Base-by-base conservation (phyloP, 2,329 filamentous ascomycete species). In the Pezizomycotina sp. region DNA sequence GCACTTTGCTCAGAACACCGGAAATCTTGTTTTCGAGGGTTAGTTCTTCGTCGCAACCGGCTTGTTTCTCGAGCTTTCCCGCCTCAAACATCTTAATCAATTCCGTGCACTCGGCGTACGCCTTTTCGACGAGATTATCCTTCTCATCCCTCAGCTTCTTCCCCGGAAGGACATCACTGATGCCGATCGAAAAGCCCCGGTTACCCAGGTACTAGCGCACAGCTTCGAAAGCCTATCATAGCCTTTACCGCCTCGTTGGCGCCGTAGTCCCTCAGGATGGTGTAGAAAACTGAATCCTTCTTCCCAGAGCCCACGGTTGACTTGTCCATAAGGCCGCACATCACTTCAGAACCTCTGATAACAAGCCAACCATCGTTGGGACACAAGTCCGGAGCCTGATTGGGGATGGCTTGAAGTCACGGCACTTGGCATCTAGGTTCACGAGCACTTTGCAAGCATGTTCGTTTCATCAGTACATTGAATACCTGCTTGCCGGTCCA, bases 401-500 rank as follows among this genome's bases (percentile, higher is more conserved):
- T 68, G 1, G 67, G 59, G 3, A 64, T 64, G n/a, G 66, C 47
- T 70, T 71, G 56, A 77, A 95, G 38, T 82, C 71, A 65, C 77
- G 77, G 58, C 84, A 91, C 51, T 86, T 82, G 27, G 86, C 86
- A 52, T 98, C 89, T 7, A 98, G 65, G 52, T 98, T 98, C 49
- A 98, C 74, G 47, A 77, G 65, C 13, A 95, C 80, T 1, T 74
- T 71, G 2, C 74, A 83, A n/a, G 75, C 58, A 49, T 75, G 79
- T 92, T 3, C 89, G 86, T 20, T 79, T 71, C 77, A 98, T 74
- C 31, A 95, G 62, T 31, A 95, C 68, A 55, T 79, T 92, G 63
- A 93, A 95, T 1, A 95, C 68, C 54, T 95, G 89, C 57, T 98
- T 98, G 46, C 89, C 89, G 0, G 89, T 98, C 89, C 89, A 98